phyloP scores from a whole-genome alignment of 1,139 yeast species.

The Wickerhamomyces sp. region DNA sequence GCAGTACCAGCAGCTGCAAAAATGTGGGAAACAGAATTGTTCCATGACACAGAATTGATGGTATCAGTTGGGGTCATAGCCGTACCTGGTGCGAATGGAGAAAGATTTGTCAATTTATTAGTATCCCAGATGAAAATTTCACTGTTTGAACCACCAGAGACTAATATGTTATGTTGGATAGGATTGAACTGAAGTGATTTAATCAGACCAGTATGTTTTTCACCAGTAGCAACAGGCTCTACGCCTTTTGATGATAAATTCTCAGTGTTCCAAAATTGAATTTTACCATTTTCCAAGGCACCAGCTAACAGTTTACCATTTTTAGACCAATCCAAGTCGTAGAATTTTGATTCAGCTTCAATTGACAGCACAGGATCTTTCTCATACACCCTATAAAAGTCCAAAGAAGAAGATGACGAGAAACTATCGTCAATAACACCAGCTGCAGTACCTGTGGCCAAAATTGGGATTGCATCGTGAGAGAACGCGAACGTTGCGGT shows the following conservation, averaged over 20 bases:
- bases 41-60: constrained; percentile 85
- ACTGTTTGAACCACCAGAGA: constrained; percentile 84
- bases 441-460: constrained; percentile 90
- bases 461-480: constrained; percentile 61
- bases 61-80: constrained; percentile 83
- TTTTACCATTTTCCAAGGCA: constrained; percentile 78
- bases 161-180: constrained; percentile 65
- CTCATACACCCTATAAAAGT: constrained; percentile 65
- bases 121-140: constrained; percentile 91
- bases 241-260: constrained; percentile 39
- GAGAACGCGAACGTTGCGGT: constrained; percentile 98
- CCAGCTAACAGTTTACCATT: constrained; percentile 74
- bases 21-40: constrained; percentile 77
- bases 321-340: constrained; percentile 86
- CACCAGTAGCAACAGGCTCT: constrained; percentile 40
- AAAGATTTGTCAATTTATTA: constrained; percentile 42
- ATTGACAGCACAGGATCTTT: constrained; percentile 53
- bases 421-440: constrained; percentile 92
- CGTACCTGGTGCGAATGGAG: constrained; percentile 70
- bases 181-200: constrained; percentile 77
- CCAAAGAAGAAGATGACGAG: constrained; percentile 70
- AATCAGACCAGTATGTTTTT: constrained; percentile 68
- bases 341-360: constrained; percentile 52
- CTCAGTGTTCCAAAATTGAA: constrained; percentile 73
- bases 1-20: constrained; percentile 81